phyloP scores from a whole-genome alignment of 2,329 filamentous ascomycete species.

The Parafenestella ontariensis region DNA sequence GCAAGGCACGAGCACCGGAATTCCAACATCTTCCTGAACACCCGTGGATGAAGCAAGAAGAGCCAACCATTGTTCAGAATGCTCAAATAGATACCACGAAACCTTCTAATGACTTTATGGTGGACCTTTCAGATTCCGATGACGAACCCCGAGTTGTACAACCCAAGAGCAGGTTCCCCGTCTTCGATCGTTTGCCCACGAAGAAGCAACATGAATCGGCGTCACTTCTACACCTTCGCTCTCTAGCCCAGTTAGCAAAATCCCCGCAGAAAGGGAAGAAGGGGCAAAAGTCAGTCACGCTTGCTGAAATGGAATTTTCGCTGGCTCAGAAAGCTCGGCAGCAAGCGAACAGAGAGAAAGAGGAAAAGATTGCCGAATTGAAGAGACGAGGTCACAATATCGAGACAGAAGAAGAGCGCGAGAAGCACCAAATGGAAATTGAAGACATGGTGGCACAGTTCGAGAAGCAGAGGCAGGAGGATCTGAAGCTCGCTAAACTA shows the following conservation, averaged over 20 bases:
- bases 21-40: conserved; percentile 44
- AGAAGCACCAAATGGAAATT: conserved; percentile 79
- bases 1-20: conserved; percentile 65
- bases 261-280: conserved; percentile 59
- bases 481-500: conserved; percentile 75
- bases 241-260: conserved; percentile 75
- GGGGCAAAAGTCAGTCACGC: conserved; percentile 67
- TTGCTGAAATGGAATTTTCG: conserved; percentile 70
- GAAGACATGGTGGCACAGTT: conserved; percentile 76
- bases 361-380: conserved; percentile 77
- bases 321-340: conserved; percentile 76
- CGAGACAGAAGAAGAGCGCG: conserved; percentile 85
- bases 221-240: conserved; percentile 72
- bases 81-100: conserved; percentile 12
- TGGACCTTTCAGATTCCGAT: conserved; percentile 59
- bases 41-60: conserved; percentile 22
- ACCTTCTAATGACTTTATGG: conserved; percentile 17
- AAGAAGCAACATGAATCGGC: conserved; percentile 68
- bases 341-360: conserved; percentile 79
- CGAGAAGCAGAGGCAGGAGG: conserved; percentile 82
- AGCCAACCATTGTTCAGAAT: conserved; percentile 20
- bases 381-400: conserved; percentile 80
- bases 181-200: conserved; percentile 73
- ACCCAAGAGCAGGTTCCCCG: conserved; percentile 47
- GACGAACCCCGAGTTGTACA: conserved; percentile 71